Evolutionary conservation across 169 alveolate species (phyloP).

Genomic region (Amoebophrya sp.): DNA sequence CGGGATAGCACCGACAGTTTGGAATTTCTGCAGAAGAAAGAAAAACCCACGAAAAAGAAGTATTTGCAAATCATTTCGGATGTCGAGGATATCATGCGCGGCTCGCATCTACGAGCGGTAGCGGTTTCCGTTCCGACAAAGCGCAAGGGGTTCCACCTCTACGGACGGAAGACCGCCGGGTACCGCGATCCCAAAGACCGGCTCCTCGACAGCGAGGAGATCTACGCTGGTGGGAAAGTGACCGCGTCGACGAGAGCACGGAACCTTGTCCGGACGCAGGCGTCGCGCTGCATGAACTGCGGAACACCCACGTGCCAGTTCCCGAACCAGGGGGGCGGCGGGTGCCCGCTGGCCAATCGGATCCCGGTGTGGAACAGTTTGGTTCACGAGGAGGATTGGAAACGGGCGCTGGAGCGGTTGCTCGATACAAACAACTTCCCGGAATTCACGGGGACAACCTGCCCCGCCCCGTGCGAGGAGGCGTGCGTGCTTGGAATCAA

Average conservation of each 20-base stretch:
- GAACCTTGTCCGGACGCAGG: constrained; percentile 40
- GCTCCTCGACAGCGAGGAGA: constrained; percentile 39
- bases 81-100: constrained; percentile 47
- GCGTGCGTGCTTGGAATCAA: constrained; percentile 56
- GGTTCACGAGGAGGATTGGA: constrained; percentile 58
- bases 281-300: constrained; percentile 56
- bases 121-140: constrained; percentile 44
- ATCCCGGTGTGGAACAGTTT: constrained; percentile 54
- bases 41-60: not conserved
- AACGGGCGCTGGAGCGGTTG: constrained; percentile 54
- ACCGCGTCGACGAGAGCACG: not conserved
- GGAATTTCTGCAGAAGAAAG: not conserved
- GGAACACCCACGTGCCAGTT: constrained; percentile 61
- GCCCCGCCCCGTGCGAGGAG: constrained; percentile 62
- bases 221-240: not conserved
- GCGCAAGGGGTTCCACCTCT: constrained; percentile 42
- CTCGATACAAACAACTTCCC: constrained; percentile 58
- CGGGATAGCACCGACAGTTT: not conserved
- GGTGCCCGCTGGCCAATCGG: constrained; percentile 58
- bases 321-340: constrained; percentile 59
- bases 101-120: constrained; percentile 36
- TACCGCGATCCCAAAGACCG: constrained; percentile 33
- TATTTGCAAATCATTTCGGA: not conserved
- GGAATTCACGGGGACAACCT: constrained; percentile 56
- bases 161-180: constrained; percentile 42